phyloP scores from a whole-genome alignment of 108 stramenopile genomes.

The Pseudonitzschia multiseries region DNA sequence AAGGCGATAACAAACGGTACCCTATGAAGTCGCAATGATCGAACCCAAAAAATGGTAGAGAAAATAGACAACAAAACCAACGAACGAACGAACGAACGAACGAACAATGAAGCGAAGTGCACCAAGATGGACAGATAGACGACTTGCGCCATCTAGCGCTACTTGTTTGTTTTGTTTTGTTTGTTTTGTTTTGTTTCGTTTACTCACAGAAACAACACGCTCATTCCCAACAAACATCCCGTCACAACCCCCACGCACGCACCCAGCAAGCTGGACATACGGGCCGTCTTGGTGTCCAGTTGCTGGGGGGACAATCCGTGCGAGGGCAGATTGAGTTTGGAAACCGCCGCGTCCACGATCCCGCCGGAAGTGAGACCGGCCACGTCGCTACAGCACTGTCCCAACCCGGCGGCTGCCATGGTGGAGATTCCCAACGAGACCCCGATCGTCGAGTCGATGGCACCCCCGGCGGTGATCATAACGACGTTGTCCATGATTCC shows the following conservation, averaged over 20 bases:
- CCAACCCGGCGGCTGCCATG: slow-evolving; percentile 81
- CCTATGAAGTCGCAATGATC: too few species aligned
- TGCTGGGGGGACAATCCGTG: slow-evolving; percentile 63
- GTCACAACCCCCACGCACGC: slow-evolving; percentile 76
- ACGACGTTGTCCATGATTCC: slow-evolving; percentile 88
- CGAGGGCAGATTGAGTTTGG: slow-evolving; percentile 52
- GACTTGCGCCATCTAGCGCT: too few species aligned
- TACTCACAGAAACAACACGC: slow-evolving; percentile 55
- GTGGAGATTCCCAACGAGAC: slow-evolving; percentile 79
- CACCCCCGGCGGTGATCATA: slow-evolving; percentile 87
- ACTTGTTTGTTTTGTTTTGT: too few species aligned
- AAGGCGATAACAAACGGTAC: too few species aligned
- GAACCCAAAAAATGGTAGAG: too few species aligned
- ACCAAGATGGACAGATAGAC: too few species aligned
- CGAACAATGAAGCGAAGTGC: too few species aligned
- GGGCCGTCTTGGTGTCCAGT: slow-evolving; percentile 36
- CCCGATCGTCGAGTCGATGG: slow-evolving; percentile 77
- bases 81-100: too few species aligned
- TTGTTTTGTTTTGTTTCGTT: too few species aligned
- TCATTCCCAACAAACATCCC: slow-evolving; percentile 86
- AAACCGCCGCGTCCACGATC: slow-evolving; percentile 51
- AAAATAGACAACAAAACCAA: too few species aligned
- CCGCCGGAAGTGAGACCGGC: slow-evolving; percentile 59
- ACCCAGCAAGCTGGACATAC: slow-evolving; percentile 47
- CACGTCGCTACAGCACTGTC: slow-evolving; percentile 56